Evolutionary conservation across 306 rosid genomes (phyloP).

Genomic region (Medicago lupulina): DNA sequence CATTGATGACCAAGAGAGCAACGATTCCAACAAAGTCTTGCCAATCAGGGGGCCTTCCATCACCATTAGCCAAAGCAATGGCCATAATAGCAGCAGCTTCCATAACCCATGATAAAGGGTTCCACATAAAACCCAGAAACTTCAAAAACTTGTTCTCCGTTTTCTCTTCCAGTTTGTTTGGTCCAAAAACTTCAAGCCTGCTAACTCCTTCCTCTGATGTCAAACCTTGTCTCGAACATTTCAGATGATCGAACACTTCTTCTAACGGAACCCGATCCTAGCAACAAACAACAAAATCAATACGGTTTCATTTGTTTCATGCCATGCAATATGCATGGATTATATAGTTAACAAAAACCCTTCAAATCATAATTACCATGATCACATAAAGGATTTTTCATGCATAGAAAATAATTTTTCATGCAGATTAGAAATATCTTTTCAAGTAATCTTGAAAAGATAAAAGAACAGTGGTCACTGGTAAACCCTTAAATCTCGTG

Average conservation of each 20-base stretch:
- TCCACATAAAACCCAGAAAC: not conserved
- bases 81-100: not conserved
- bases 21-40: not conserved
- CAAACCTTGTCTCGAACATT: not conserved
- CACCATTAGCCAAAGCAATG: not conserved
- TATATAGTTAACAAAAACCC: too few relatives aligned
- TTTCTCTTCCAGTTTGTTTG: not conserved
- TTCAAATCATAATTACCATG: too few relatives aligned
- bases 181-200: not conserved
- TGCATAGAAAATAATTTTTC: too few relatives aligned
- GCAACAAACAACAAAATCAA: not conserved
- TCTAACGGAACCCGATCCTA: not conserved
- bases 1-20: not conserved
- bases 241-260: not conserved
- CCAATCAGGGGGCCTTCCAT: not conserved
- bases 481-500: too few relatives aligned
- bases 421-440: too few relatives aligned
- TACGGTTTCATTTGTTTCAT: too few relatives aligned
- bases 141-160: not conserved
- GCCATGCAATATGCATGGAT: not conserved
- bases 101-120: not conserved
- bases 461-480: too few relatives aligned
- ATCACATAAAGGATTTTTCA: too few relatives aligned
- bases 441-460: too few relatives aligned
- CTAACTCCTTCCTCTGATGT: not conserved